phyloP scores from a whole-genome alignment of 1,139 yeast species.

The Kodamaea ohmeri region DNA sequence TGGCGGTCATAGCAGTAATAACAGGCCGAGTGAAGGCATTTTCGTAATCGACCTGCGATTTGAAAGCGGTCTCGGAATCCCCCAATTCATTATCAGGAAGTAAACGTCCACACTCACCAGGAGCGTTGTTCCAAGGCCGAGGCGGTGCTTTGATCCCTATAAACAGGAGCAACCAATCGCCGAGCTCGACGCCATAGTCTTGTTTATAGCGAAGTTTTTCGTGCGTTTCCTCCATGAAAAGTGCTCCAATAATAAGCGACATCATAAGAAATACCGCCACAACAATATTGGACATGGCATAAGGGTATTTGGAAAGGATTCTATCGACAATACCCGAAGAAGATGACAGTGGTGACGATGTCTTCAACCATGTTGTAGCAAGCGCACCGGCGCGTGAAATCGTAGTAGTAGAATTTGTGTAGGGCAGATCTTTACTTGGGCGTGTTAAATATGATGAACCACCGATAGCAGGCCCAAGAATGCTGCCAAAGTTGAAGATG shows the following conservation, averaged over 20 bases:
- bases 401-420: conserved; percentile 2
- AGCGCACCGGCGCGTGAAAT: background rate
- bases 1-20: conserved; percentile 39
- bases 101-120: conserved; percentile 3
- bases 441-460: conserved; percentile 41
- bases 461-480: conserved; percentile 49
- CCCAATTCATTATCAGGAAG: conserved; percentile 3
- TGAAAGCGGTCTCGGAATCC: conserved; percentile 6
- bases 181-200: conserved; percentile 54
- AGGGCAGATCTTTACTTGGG: conserved; percentile 18
- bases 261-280: conserved; percentile 43
- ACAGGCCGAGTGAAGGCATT: conserved; percentile 35
- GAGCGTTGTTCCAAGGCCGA: conserved; percentile 34
- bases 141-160: conserved; percentile 32
- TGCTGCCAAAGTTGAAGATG: conserved; percentile 33
- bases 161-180: conserved; percentile 40
- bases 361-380: background rate
- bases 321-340: conserved; percentile 14
- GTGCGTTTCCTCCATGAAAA: conserved; percentile 64
- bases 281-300: conserved; percentile 58
- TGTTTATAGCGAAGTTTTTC: conserved; percentile 36
- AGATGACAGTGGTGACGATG: background rate
- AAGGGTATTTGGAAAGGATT: conserved; percentile 48
- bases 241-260: conserved; percentile 41
- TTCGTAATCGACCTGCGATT: conserved; percentile 16